These are phyloP conservation scores for Pleurotus sapidus DNA, from an alignment of 768 basidiomycete genomes.

Conservation along the genomic window DNA sequence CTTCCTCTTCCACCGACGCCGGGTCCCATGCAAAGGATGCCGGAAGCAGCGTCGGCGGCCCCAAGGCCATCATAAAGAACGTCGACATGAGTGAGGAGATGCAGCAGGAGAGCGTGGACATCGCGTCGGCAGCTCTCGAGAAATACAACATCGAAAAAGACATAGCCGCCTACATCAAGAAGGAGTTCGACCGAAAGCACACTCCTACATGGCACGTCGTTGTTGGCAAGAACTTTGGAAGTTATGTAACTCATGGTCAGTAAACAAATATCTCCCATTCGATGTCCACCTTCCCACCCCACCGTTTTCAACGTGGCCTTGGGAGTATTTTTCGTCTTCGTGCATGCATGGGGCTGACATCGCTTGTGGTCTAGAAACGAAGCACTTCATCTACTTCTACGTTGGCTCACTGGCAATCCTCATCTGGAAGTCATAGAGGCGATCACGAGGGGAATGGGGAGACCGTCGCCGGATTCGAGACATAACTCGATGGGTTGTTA, in stretches of 20 bases:
- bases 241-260: slow-evolving; percentile 95
- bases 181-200: slow-evolving; percentile 91
- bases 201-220: slow-evolving; percentile 98
- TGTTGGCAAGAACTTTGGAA: slow-evolving; percentile 98
- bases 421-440: slow-evolving; percentile 84
- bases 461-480: not conserved
- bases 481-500: slow-evolving; percentile 1
- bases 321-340: slow-evolving; percentile 5
- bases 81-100: slow-evolving; percentile 97
- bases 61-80: slow-evolving; percentile 93
- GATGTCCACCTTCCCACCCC: slow-evolving; percentile 6
- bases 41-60: slow-evolving; percentile 33
- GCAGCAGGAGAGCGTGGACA: slow-evolving; percentile 92
- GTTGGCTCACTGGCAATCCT: slow-evolving; percentile 90
- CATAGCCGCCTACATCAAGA: slow-evolving; percentile 97
- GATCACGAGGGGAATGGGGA: not conserved
- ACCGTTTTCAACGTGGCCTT: slow-evolving; percentile 11
- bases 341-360: slow-evolving; percentile 9
- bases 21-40: slow-evolving; percentile 36
- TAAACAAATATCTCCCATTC: slow-evolving; percentile 12
- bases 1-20: slow-evolving; percentile 53
- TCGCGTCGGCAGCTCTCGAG: slow-evolving; percentile 81
- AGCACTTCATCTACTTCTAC: slow-evolving; percentile 99
- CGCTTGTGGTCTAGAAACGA: slow-evolving; percentile 66
- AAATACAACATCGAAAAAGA: slow-evolving; percentile 97